phyloP scores from a whole-genome alignment of 176 grass and related monocot genomes.

The Chloris gayana region DNA sequence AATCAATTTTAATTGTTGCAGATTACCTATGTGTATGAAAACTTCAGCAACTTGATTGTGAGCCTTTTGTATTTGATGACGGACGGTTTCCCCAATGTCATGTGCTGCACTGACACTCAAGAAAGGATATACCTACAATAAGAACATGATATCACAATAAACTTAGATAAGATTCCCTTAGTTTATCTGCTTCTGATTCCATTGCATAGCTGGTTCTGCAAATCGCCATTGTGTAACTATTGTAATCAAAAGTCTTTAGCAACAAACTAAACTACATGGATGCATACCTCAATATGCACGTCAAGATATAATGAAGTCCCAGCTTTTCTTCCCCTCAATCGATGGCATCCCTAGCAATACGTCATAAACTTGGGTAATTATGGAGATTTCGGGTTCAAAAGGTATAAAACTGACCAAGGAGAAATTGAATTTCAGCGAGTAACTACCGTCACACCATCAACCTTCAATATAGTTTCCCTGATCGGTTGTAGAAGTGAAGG shows the following conservation, averaged over 20 bases:
- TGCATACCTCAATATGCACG: conserved; percentile 93
- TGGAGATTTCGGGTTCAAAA: not conserved
- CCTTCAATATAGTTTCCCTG: conserved; percentile 81
- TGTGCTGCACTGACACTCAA: conserved; percentile 88
- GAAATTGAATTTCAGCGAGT: conserved; percentile 12
- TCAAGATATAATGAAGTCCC: conserved; percentile 93
- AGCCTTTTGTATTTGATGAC: conserved; percentile 76
- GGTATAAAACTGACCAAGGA: not conserved
- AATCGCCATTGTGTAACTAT: conserved; percentile 8
- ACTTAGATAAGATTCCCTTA: not conserved
- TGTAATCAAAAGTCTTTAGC: conserved; percentile 23
- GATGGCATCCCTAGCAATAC: conserved; percentile 76
- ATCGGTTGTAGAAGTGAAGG: conserved; percentile 73
- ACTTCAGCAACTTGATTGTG: conserved; percentile 89
- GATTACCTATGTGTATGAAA: conserved; percentile 96
- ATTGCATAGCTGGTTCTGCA: conserved; percentile 9
- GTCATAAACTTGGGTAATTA: conserved; percentile 18
- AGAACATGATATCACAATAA: conserved; percentile 8
- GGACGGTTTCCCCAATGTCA: conserved; percentile 93
- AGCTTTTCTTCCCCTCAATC: conserved; percentile 94
- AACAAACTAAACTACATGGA: conserved; percentile 22
- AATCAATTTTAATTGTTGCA: conserved; percentile 2
- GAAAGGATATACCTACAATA: conserved; percentile 87
- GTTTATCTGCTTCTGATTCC: conserved; percentile 13
- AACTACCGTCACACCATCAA: conserved; percentile 94